Conservation (phyloP, 2,329 filamentous ascomycete species). For the Colletotrichum kahawae region DNA sequence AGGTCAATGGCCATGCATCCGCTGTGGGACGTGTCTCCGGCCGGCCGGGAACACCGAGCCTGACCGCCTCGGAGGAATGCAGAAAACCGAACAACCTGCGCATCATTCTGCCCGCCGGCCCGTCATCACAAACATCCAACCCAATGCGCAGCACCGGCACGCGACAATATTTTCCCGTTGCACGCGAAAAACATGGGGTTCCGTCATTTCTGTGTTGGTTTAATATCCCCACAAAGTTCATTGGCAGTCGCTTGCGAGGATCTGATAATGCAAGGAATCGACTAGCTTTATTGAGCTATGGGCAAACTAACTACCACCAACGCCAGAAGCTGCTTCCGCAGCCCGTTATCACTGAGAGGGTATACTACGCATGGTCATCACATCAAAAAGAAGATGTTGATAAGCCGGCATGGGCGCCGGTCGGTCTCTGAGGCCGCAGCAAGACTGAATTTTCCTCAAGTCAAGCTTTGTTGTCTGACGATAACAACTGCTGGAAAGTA, state of each 20-base stretch:
- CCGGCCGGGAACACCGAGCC: conserved; percentile 11
- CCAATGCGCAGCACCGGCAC: neutral
- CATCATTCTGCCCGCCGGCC: neutral
- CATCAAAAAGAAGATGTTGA: conserved; percentile 34
- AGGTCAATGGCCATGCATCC: neutral
- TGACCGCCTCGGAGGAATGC: conserved; percentile 12
- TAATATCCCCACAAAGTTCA: neutral
- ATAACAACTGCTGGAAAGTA: conserved; percentile 47
- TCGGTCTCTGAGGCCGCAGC: conserved; percentile 77
- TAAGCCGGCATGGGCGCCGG: conserved; percentile 71
- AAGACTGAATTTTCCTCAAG: conserved; percentile 58
- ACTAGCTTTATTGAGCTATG: conserved; percentile 3
- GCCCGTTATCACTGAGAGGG: neutral
- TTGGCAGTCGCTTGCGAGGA: neutral
- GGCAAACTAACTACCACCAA: conserved; percentile 6
- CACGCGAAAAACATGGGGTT: neutral
- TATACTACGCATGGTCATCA: conserved; percentile 32
- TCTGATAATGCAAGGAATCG: neutral
- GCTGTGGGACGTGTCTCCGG: conserved; percentile 2
- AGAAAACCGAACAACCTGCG: neutral
- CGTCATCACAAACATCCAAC: neutral
- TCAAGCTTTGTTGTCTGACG: conserved; percentile 53
- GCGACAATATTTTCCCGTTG: neutral
- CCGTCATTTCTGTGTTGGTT: neutral
- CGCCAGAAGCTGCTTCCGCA: neutral